Conservation (phyloP, 2,329 filamentous ascomycete genomes). For the Fusarium cicatricum region DNA sequence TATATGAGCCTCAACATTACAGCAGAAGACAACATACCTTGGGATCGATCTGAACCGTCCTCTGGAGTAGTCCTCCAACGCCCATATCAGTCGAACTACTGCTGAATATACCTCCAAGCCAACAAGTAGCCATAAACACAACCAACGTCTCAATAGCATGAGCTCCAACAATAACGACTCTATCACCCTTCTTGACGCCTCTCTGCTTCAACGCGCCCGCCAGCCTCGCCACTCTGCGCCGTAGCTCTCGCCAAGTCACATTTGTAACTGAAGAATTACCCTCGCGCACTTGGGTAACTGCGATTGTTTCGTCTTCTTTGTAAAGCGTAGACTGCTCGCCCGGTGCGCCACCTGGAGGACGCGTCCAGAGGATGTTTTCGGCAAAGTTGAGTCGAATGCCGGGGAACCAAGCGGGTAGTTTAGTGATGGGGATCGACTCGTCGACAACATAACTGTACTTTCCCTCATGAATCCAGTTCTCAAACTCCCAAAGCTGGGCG, state of each 20-base stretch:
- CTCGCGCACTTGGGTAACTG: constrained; percentile 76
- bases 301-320: constrained; percentile 77
- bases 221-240: constrained; percentile 64
- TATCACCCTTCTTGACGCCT: constrained; percentile 75
- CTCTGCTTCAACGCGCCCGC: constrained; percentile 71
- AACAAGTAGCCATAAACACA: constrained; percentile 73
- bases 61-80: constrained; percentile 77
- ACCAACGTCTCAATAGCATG: constrained; percentile 79
- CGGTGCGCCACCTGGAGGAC: constrained; percentile 49
- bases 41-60: constrained; percentile 77
- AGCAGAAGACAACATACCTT: constrained; percentile 53
- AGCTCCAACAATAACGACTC: constrained; percentile 77
- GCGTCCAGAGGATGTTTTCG: constrained; percentile 78
- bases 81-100: constrained; percentile 86
- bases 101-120: constrained; percentile 79
- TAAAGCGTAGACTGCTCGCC: constrained; percentile 59
- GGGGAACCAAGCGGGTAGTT: constrained; percentile 78
- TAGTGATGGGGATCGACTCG: constrained; percentile 72
- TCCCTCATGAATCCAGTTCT: constrained; percentile 70
- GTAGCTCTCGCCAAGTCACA: constrained; percentile 73
- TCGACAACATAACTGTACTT: constrained; percentile 70
- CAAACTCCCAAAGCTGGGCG: constrained; percentile 66
- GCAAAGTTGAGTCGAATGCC: constrained; percentile 79
- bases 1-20: no score
- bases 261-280: constrained; percentile 64